A percentile compares a stretch with the other conserved stretches of the same genome.
phyloP scores from a whole-genome alignment of 441 rosid species.

The Adansonia rubrostipa region DNA sequence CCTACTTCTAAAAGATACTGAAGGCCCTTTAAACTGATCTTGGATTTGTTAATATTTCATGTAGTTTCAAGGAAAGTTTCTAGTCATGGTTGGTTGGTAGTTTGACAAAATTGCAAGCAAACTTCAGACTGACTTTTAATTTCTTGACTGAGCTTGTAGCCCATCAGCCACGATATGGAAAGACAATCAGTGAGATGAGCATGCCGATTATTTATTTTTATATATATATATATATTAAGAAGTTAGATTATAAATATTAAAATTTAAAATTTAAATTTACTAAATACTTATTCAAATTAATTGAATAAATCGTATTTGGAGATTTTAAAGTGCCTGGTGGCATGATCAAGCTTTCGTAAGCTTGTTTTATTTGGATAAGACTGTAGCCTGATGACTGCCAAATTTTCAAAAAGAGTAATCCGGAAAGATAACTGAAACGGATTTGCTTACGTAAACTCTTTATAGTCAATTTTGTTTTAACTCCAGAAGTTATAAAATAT shows the following conservation, averaged over 20 bases:
- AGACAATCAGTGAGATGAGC: background rate
- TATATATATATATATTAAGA: background rate
- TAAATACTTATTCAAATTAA: too few species aligned
- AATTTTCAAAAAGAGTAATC: background rate
- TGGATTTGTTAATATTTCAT: background rate
- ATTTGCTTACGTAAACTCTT: conserved; percentile 25
- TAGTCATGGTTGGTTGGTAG: background rate
- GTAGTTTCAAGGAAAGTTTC: conserved; percentile 22
- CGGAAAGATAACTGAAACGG: conserved; percentile 2
- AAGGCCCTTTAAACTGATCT: background rate
- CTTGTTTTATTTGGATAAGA: conserved; percentile 10
- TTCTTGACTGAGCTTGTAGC: background rate
- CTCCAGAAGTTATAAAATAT: conserved; percentile 3
- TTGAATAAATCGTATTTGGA: background rate
- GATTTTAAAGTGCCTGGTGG: background rate
- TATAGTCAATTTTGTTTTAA: conserved; percentile 18
- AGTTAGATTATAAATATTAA: too few species aligned
- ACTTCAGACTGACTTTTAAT: background rate
- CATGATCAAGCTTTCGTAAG: background rate
- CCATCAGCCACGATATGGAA: conserved; percentile 14
- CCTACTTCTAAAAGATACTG: conserved; percentile 5
- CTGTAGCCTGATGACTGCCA: background rate
- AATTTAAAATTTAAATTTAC: too few species aligned
- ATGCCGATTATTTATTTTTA: background rate
- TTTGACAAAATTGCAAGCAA: background rate